Base-by-base conservation (phyloP, 2,329 filamentous ascomycete genomes). In the Neofusicoccum kwambonambiense region DNA sequence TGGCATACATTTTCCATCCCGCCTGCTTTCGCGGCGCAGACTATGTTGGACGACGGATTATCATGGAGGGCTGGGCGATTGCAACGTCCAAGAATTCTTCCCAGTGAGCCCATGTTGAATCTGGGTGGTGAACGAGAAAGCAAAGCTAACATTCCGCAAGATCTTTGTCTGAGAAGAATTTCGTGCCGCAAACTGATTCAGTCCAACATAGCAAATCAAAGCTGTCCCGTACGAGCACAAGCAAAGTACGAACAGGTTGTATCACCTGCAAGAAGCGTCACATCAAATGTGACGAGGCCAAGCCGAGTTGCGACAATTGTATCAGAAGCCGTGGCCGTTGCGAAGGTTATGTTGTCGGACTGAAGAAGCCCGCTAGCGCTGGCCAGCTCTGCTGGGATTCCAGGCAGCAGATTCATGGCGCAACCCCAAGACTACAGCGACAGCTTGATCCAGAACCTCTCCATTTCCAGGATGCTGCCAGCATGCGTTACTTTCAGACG, bases 301-400 rank as follows among this genome's bases (percentile, higher is more conserved):
- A 68, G 34, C 69, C 69, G 9, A 58, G 65, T 47, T 70, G 69
- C 49, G 62, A 58, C 8, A 70, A 70, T 41, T 70, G 69, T n/a
- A 8, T 47, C 44, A 47, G 15, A 15, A 47, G 15, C 19, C 44
- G 44, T 11, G 44, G 44, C 8, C 44, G 15, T 47, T 47, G 44
- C 19, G 44, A 47, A 47, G 44, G 44, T 8, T 47, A 47, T 47
- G 15, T 7, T n/a, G 15, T n/a, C 15, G 44, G 15, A 2, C 44
- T 7, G 44, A 11, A 11, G 44, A 47, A 47, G 19, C 9, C 44
- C 44, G 8, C 44, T 47, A 15, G 44, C 44, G 8, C 44, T 47
- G 44, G 8, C 1, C 35, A 37, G 12, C 8, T 37, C 35, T 37
- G 35, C 35, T 37, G 54, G 54, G 54, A 58, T 34, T 42, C 54